Evolutionary conservation across 345 rosid species (phyloP).

Genomic region (Moringa oleifera): DNA sequence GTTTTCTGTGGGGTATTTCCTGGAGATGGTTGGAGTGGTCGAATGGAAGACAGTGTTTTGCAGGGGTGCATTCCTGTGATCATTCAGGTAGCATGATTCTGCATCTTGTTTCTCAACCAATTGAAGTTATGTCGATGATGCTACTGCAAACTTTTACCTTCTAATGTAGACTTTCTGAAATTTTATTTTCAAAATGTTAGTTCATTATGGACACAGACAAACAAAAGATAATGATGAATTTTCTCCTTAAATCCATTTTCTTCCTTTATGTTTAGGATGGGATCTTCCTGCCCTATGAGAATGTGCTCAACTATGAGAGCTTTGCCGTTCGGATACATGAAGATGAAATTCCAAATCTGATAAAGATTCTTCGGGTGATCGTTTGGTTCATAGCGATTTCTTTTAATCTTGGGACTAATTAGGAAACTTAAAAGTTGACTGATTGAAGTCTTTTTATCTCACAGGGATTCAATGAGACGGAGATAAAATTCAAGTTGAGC

Average conservation of each 20-base stretch:
- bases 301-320: conserved; percentile 88
- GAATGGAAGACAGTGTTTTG: conserved; percentile 94
- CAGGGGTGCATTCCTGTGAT: conserved; percentile 97
- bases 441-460: conserved; percentile 6
- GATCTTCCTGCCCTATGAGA: conserved; percentile 90
- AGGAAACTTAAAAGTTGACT: conserved; percentile 2
- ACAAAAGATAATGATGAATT: not conserved
- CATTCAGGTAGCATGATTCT: conserved; percentile 62
- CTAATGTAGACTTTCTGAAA: not conserved
- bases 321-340: conserved; percentile 80
- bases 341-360: conserved; percentile 84
- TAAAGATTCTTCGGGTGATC: conserved; percentile 79
- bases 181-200: too few relatives aligned
- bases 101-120: conserved; percentile 1
- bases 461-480: conserved; percentile 70
- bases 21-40: conserved; percentile 99
- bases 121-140: not conserved
- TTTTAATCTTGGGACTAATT: conserved; percentile 5
- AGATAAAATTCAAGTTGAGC: conserved; percentile 56
- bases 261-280: conserved; percentile 62
- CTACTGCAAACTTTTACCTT: too few relatives aligned
- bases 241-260: conserved; percentile 1
- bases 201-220: not conserved
- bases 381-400: conserved; percentile 6
- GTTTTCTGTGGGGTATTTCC: conserved; percentile 91